phyloP scores from a whole-genome alignment of 176 grass and related monocot species.

The Elymus sibiricus region DNA sequence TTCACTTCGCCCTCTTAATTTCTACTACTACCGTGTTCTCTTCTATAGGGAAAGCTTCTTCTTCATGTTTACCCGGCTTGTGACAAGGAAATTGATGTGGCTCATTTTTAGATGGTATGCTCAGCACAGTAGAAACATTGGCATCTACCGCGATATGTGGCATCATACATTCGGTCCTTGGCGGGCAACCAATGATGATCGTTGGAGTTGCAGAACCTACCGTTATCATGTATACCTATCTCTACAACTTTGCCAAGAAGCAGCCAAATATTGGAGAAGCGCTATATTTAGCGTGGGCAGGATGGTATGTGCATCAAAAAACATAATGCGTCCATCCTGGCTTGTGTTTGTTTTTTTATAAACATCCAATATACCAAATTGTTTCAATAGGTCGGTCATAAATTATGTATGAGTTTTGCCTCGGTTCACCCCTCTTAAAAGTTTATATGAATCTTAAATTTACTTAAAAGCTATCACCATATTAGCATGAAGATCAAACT shows the following conservation, averaged over 20 bases:
- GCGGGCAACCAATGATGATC: slow-evolving; percentile 85
- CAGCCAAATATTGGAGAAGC: slow-evolving; percentile 46
- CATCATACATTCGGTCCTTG: slow-evolving; percentile 84
- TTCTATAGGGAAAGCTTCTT: not conserved
- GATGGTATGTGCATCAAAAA: slow-evolving; percentile 49
- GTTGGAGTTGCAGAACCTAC: slow-evolving; percentile 96
- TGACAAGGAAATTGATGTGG: not conserved
- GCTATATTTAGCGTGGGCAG: slow-evolving; percentile 85
- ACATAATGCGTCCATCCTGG: not conserved
- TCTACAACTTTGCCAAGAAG: slow-evolving; percentile 78
- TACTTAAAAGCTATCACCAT: no score
- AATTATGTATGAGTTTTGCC: no score
- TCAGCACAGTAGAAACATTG: slow-evolving; percentile 77
- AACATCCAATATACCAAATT: not conserved
- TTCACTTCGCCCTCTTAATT: not conserved
- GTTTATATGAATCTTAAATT: no score
- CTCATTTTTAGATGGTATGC: slow-evolving; percentile 50
- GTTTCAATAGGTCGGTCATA: no score
- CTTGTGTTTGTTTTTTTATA: not conserved
- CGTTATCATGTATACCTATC: slow-evolving; percentile 92
- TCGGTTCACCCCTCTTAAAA: no score
- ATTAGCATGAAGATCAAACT: no score
- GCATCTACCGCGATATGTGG: slow-evolving; percentile 87
- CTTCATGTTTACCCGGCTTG: not conserved
- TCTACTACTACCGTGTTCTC: not conserved